Evolutionary conservation across 2,329 filamentous ascomycete genomes (phyloP).

Genomic region (Colletotrichum cuscutae): DNA sequence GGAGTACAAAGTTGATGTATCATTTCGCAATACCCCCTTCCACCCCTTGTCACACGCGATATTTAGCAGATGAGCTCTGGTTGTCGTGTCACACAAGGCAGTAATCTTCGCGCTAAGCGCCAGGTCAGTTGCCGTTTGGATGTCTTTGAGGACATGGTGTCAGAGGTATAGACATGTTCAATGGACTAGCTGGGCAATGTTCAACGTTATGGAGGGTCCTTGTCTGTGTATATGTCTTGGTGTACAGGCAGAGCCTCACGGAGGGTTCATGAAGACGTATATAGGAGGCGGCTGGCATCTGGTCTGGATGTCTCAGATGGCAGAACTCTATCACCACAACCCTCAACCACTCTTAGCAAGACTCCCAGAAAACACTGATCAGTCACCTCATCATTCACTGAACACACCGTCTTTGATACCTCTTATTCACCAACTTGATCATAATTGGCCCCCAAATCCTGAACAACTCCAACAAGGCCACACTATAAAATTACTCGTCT

Average conservation of each 20-base stretch:
- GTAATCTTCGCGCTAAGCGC: background rate
- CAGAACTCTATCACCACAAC: background rate
- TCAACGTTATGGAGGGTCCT: background rate
- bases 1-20: background rate
- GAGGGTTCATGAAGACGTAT: background rate
- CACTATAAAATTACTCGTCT: background rate
- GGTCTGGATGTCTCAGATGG: constrained; percentile 16
- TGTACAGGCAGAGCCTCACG: constrained; percentile 2
- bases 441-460: background rate
- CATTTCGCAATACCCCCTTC: too few relatives aligned
- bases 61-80: background rate
- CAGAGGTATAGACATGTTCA: constrained; percentile 2
- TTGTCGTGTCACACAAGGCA: constrained; percentile 11
- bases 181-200: background rate
- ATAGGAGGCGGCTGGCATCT: constrained; percentile 17
- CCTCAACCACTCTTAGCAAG: background rate
- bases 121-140: background rate
- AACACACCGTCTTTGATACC: background rate
- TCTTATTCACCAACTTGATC: background rate
- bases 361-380: background rate
- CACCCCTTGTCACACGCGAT: background rate
- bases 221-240: background rate
- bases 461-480: background rate
- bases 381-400: background rate
- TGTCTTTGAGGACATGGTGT: background rate